phyloP scores from a whole-genome alignment of 306 rosid species.

The Vachellia pachyceras region DNA sequence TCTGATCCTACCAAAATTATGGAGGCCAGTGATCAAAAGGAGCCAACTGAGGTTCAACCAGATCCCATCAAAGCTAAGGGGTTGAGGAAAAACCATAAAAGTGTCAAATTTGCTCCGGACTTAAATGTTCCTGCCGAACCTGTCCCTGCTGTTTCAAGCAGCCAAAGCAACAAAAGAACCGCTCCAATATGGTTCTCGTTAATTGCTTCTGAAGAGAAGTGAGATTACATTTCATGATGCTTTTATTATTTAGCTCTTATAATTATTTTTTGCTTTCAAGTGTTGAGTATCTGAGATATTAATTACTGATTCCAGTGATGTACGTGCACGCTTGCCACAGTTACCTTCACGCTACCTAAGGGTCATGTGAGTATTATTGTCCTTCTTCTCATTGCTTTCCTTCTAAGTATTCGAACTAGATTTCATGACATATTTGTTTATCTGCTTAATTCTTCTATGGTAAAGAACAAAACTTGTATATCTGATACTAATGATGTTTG shows the following conservation, averaged over 20 bases:
- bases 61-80: constrained; percentile 30
- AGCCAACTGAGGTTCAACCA: constrained; percentile 30
- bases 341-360: constrained; percentile 57
- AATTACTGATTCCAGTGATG: constrained; percentile 50
- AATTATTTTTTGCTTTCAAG: not conserved
- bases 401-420: constrained; percentile 8
- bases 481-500: no score
- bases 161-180: constrained; percentile 20
- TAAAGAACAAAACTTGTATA: not conserved
- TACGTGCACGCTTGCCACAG: constrained; percentile 58
- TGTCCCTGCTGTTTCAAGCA: constrained; percentile 26
- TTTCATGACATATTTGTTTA: constrained; percentile 15
- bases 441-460: constrained; percentile 1
- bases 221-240: constrained; percentile 30
- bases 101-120: constrained; percentile 33
- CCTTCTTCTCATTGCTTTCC: constrained; percentile 13
- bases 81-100: constrained; percentile 27
- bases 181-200: constrained; percentile 66
- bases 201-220: constrained; percentile 65
- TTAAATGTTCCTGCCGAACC: constrained; percentile 46
- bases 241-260: constrained; percentile 19
- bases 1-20: constrained; percentile 22
- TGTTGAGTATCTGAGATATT: constrained; percentile 33
- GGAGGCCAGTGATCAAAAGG: constrained; percentile 23
- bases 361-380: constrained; percentile 57